Percentiles rank a stretch among this genome's conserved stretches.
Conservation (phyloP, 169 alveolate genomes). For the Cryptosporidium ubiquitum region DNA sequence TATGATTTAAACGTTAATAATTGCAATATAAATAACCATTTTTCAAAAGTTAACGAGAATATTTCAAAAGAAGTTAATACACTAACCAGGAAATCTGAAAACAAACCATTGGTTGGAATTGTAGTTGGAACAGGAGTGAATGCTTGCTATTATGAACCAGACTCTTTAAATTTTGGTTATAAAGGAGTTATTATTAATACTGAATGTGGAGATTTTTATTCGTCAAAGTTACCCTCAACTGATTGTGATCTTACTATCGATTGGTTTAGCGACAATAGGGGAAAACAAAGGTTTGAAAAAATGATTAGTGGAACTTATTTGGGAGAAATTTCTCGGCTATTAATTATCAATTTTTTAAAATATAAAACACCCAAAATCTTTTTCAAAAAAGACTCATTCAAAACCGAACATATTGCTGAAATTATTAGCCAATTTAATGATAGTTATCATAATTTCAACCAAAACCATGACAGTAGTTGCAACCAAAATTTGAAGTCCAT, state of each 20-base stretch:
- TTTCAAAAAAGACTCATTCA: slow-evolving; percentile 10
- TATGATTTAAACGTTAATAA: slow-evolving; percentile 25
- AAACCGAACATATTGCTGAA: slow-evolving; percentile 35
- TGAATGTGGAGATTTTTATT: slow-evolving; percentile 88
- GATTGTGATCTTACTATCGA: slow-evolving; percentile 85
- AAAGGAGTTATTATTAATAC: slow-evolving; percentile 86
- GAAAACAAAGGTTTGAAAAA: slow-evolving; percentile 88
- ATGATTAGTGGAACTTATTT: slow-evolving; percentile 89
- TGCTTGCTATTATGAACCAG: slow-evolving; percentile 89
- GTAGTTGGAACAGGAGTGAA: slow-evolving; percentile 91
- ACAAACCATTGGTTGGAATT: slow-evolving; percentile 80
- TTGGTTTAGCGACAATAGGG: slow-evolving; percentile 85
- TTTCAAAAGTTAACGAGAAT: neutral
- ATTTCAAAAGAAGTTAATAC: neutral
- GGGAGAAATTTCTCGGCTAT: slow-evolving; percentile 88
- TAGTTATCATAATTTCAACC: neutral
- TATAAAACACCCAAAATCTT: slow-evolving; percentile 81
- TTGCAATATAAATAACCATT: neutral
- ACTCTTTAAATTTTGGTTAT: slow-evolving; percentile 83
- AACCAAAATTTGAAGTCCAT: neutral
- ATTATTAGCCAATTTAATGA: neutral
- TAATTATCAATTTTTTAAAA: slow-evolving; percentile 80
- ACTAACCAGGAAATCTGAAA: neutral
- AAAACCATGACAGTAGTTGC: neutral
- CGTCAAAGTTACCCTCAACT: slow-evolving; percentile 85